Conservation (phyloP, 1,284 basidiomycete species). For the Tausonia pullulans region DNA sequence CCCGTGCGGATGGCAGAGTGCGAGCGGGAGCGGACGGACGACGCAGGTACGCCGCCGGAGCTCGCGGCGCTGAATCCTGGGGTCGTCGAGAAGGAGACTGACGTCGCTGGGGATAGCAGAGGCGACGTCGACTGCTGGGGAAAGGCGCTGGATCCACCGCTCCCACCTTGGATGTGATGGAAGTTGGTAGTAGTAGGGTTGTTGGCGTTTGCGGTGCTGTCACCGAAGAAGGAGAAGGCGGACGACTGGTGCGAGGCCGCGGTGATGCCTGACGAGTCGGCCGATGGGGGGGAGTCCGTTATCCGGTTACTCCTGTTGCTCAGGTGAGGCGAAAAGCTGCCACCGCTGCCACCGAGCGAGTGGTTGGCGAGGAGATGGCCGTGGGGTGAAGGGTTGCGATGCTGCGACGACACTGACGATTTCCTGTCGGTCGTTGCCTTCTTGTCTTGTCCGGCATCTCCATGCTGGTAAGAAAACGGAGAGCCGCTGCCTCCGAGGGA, state of each 20-base stretch:
- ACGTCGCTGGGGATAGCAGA: background rate
- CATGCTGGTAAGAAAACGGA: background rate
- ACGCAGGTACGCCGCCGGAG: background rate
- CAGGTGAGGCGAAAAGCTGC: background rate
- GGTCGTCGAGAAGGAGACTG: conserved; percentile 3
- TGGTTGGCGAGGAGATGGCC: background rate
- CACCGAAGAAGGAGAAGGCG: conserved; percentile 1
- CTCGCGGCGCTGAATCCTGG: background rate
- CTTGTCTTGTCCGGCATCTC: background rate
- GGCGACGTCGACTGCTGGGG: background rate
- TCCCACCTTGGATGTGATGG: too few species aligned
- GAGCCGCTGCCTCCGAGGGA: background rate
- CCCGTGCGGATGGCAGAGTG: conserved; percentile 4
- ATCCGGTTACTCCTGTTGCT: too few species aligned
- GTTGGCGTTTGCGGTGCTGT: background rate
- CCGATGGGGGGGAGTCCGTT: background rate
- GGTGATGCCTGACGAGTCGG: background rate
- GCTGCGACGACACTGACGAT: background rate
- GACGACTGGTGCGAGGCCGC: conserved; percentile 2
- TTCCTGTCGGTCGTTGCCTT: background rate
- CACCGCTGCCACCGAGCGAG: background rate
- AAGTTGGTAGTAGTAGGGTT: background rate
- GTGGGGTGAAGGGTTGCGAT: background rate
- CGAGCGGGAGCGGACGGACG: conserved; percentile 1
- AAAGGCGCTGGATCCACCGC: background rate